Base-by-base conservation (phyloP, 2,329 filamentous ascomycete genomes). In the Trichoderma simmonsii region DNA sequence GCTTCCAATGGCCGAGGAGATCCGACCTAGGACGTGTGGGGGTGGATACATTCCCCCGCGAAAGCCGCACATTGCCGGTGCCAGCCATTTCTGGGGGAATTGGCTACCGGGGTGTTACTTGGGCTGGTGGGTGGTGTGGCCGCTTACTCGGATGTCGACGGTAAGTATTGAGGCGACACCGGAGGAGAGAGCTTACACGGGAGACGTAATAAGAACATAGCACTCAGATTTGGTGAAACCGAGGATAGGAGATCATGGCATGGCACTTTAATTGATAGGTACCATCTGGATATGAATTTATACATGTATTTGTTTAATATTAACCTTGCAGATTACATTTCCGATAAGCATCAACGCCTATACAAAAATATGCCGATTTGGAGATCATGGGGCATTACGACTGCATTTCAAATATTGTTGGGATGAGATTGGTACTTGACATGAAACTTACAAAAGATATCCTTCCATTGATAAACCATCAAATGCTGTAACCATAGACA, bases 1-100 rank as follows among this genome's bases (percentile, higher is more conserved):
- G 48, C 26, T n/a, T n/a, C 5, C 6, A 54, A 59, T 54, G 51
- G 36, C 61, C 43, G 43, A 64, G 64, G 63, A 51, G 43, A 56
- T 30, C 28, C 60, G 59, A 39, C 57, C 54, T 34, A 67, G 67
- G 69, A 72, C 67, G 65, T 63, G 70, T 68, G 66, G 61, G 57
- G 68, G 69, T 74, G 78, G 77, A 77, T 70, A 36, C 21, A 74
- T 72, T 75, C 48, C 68, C 68, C 75, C 74, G 75, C 75, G 75
- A 76, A 73, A 81, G 79, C 80, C 80, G 80, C 75, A 76, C 78
- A 80, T 81, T 81, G 80, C 80, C 80, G 80, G 74, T 75, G 77
- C 74, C 77, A 80, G 75, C 79, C 79, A 68, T 63, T 69, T 34
- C 48, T 24, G 39, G 62, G 62, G 62, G 21, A 39, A n/a, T 56